These are phyloP conservation scores for Saccharata proteae DNA, from an alignment of 2,329 filamentous ascomycete species.

Conservation along the genomic window DNA sequence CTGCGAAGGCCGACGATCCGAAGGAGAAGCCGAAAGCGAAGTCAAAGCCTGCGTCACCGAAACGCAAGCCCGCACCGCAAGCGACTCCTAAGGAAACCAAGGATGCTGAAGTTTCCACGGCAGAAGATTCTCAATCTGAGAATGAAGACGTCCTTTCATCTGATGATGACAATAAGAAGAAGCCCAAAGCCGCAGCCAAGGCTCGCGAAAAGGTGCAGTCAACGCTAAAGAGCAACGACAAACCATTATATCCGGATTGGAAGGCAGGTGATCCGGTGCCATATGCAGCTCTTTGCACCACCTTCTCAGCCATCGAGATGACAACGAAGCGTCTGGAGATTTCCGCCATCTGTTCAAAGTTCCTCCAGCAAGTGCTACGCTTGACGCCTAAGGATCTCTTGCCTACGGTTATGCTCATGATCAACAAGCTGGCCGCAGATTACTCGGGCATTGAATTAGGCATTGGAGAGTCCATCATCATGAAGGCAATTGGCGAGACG, in stretches of 20 bases:
- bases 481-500: constrained; percentile 94
- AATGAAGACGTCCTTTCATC: constrained; percentile 39
- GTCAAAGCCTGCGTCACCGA: neutral
- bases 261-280: constrained; percentile 77
- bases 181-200: constrained; percentile 61
- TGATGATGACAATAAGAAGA: constrained; percentile 51
- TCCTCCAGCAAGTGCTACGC: constrained; percentile 86
- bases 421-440: constrained; percentile 93
- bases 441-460: constrained; percentile 93
- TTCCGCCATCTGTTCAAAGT: constrained; percentile 75
- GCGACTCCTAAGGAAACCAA: neutral
- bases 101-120: constrained; percentile 6
- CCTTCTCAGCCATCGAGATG: constrained; percentile 89
- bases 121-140: constrained; percentile 7
- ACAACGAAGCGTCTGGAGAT: constrained; percentile 87
- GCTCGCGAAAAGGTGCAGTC: constrained; percentile 70
- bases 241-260: constrained; percentile 94
- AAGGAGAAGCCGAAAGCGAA: neutral
- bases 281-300: constrained; percentile 87
- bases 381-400: constrained; percentile 80
- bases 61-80: neutral
- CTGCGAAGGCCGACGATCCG: constrained; percentile 1
- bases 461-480: constrained; percentile 96
- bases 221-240: constrained; percentile 53
- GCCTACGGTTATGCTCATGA: constrained; percentile 85